Percentiles rank a stretch among this genome's conserved stretches.
phyloP scores from a whole-genome alignment of 106 monocot species.

The Dioscorea dumetorum region DNA sequence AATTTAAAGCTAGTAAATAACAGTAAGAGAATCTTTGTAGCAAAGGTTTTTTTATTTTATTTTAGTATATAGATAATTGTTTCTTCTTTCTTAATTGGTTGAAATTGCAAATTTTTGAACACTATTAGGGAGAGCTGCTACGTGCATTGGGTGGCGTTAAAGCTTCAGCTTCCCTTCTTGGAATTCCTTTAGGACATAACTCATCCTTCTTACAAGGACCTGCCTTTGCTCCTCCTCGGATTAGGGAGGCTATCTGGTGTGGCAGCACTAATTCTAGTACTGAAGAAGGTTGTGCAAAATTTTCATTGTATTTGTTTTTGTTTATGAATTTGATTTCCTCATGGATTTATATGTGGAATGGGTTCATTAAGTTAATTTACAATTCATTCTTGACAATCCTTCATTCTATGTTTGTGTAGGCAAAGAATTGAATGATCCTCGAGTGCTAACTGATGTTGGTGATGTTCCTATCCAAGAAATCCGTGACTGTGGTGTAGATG shows the following conservation, averaged over 20 bases:
- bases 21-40: too few relatives aligned
- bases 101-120: not conserved
- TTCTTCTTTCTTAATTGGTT: not conserved
- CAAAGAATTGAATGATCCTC: conserved; percentile 89
- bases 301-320: not conserved
- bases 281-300: conserved; percentile 66
- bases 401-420: conserved; percentile 37
- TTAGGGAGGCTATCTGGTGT: conserved; percentile 98
- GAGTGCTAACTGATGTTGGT: conserved; percentile 95
- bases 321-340: not conserved
- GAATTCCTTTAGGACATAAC: conserved; percentile 95
- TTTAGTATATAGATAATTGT: not conserved
- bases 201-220: conserved; percentile 97
- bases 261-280: conserved; percentile 95
- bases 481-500: conserved; percentile 85
- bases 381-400: too few relatives aligned
- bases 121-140: conserved; percentile 72
- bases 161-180: conserved; percentile 82
- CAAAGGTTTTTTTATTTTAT: too few relatives aligned
- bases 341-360: too few relatives aligned
- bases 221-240: conserved; percentile 97
- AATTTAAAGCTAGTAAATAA: too few relatives aligned
- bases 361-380: too few relatives aligned
- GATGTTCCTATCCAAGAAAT: conserved; percentile 98
- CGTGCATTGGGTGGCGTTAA: conserved; percentile 71